Percentiles rank a stretch among this genome's conserved stretches.
Conservation (phyloP, 108 stramenopile genomes). For the Fistulifera solaris region DNA sequence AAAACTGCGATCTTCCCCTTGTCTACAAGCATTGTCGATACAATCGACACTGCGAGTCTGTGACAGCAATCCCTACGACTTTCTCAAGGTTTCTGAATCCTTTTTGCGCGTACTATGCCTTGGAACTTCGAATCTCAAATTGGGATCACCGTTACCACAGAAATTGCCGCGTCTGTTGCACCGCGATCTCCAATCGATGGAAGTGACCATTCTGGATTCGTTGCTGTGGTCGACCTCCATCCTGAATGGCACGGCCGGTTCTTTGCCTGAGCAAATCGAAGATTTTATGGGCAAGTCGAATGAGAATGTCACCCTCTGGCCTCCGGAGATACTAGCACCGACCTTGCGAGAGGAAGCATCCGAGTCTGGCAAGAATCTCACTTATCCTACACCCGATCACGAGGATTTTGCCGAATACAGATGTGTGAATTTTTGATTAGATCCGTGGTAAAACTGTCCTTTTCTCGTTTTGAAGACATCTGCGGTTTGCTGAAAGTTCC, state of each 20-base stretch:
- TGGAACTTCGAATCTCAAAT: not conserved
- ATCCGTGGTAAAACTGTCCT: conserved; percentile 17
- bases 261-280: conserved; percentile 5
- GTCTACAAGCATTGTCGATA: conserved; percentile 3
- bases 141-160: conserved; percentile 6
- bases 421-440: conserved; percentile 21
- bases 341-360: conserved; percentile 13
- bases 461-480: conserved; percentile 14
- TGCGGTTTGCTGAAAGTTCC: conserved; percentile 20
- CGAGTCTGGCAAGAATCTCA: not conserved
- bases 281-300: conserved; percentile 7
- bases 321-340: conserved; percentile 16
- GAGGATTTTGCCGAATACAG: conserved; percentile 15
- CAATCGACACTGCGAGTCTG: conserved; percentile 8
- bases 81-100: conserved; percentile 28
- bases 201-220: conserved; percentile 19
- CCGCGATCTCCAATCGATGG: conserved; percentile 11
- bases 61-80: conserved; percentile 20
- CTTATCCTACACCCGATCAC: conserved; percentile 7
- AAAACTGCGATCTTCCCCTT: conserved; percentile 7
- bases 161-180: conserved; percentile 18
- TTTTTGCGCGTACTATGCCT: conserved; percentile 16
- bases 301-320: conserved; percentile 18
- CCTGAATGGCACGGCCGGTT: not conserved
- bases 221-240: conserved; percentile 11